Percentiles rank a stretch among this genome's conserved stretches.
Evolutionary conservation across 2,329 filamentous ascomycete species (phyloP).

Genomic region (Acrodontium crateriforme): DNA sequence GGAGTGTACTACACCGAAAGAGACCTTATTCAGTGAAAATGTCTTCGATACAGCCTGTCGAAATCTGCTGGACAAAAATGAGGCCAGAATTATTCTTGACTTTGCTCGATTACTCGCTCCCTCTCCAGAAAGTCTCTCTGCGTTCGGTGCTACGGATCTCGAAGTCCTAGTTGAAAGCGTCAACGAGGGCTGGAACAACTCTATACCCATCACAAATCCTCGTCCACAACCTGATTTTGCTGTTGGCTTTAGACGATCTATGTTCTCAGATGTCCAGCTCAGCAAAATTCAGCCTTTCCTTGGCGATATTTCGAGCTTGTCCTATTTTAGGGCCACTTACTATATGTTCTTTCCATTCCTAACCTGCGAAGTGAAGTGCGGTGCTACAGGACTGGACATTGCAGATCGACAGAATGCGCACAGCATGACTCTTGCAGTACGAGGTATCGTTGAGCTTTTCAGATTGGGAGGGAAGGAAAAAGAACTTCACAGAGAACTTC

Average conservation of each 20-base stretch:
- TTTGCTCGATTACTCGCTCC: neutral
- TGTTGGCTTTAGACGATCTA: constrained; percentile 3
- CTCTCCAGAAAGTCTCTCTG: neutral
- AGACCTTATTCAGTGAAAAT: neutral
- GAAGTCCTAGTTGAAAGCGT: constrained; percentile 1
- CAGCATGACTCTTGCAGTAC: constrained; percentile 8
- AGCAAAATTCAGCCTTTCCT: constrained; percentile 13
- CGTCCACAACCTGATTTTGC: constrained; percentile 6
- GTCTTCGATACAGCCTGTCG: constrained; percentile 21
- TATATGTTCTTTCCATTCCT: constrained; percentile 9
- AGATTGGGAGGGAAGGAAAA: neutral
- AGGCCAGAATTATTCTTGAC: neutral
- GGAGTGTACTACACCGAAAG: constrained; percentile 7
- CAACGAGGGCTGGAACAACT: constrained; percentile 6
- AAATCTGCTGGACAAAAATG: neutral
- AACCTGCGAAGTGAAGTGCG: constrained; percentile 7
- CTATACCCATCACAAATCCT: constrained; percentile 3
- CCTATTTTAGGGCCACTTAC: constrained; percentile 20
- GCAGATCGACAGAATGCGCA: constrained; percentile 10
- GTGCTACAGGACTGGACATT: constrained; percentile 4
- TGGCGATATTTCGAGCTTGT: constrained; percentile 7
- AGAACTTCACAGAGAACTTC: constrained; percentile 4
- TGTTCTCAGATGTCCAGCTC: constrained; percentile 5
- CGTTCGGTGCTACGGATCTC: neutral
- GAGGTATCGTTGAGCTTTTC: constrained; percentile 7